A percentile compares a stretch with the other conserved stretches of the same genome.
These are phyloP conservation scores for Trametes polyzona DNA, from an alignment of 1,284 basidiomycete genomes.

Conservation along the genomic window DNA sequence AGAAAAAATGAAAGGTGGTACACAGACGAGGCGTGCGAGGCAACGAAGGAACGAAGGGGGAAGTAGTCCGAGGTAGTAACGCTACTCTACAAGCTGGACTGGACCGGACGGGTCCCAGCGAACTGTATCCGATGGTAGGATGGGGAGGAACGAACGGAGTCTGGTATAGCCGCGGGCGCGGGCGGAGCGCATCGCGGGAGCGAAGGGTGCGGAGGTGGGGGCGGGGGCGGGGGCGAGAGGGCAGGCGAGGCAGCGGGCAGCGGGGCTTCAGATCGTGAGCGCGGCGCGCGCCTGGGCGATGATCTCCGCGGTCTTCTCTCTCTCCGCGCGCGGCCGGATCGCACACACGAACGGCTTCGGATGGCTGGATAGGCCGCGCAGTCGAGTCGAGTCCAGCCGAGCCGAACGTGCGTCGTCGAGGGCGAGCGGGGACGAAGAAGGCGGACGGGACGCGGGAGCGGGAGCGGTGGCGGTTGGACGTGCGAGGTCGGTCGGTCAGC, in stretches of 20 bases:
- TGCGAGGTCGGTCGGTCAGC: too few species aligned
- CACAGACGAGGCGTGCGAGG: neutral
- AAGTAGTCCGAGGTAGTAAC: neutral
- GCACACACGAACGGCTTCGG: conserved; percentile 29
- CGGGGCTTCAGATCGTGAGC: conserved; percentile 6
- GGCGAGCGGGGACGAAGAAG: neutral
- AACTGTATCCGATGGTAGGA: too few species aligned
- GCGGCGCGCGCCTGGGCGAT: conserved; percentile 20
- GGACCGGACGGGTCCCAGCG: too few species aligned
- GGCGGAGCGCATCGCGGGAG: neutral
- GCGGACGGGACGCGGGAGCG: neutral
- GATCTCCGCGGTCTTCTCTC: conserved; percentile 15
- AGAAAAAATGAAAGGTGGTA: neutral
- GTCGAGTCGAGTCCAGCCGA: too few species aligned
- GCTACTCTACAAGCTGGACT: neutral
- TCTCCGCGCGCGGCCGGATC: conserved; percentile 24
- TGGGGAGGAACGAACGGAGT: too few species aligned
- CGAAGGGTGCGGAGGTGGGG: neutral
- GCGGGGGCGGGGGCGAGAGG: neutral
- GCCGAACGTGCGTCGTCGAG: too few species aligned
- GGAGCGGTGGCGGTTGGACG: too few species aligned
- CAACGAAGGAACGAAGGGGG: neutral
- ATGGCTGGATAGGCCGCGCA: conserved; percentile 21
- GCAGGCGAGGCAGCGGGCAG: neutral
- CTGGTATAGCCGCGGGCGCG: neutral